These are phyloP conservation scores for Calonectria honghensis DNA, from an alignment of 2,329 filamentous ascomycete species.

Conservation along the genomic window DNA sequence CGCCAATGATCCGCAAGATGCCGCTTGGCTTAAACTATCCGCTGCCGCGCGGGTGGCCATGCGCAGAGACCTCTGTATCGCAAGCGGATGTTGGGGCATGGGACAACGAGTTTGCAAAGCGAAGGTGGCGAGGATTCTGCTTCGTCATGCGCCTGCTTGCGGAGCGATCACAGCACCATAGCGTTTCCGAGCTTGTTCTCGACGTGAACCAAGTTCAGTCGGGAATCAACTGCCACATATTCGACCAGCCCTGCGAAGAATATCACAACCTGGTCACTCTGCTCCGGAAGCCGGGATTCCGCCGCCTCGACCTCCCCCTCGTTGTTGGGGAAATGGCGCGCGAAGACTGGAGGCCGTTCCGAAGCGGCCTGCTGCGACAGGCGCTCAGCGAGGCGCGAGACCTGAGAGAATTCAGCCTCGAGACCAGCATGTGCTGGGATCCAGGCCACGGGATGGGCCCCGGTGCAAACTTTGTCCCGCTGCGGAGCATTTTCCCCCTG, in stretches of 20 bases:
- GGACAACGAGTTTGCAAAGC: not conserved
- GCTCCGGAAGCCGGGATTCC: conserved; percentile 23
- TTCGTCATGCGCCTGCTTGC: conserved; percentile 28
- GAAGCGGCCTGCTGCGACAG: not conserved
- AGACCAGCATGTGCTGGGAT: conserved; percentile 4
- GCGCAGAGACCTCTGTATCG: not conserved
- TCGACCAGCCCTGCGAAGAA: conserved; percentile 26
- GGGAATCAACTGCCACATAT: conserved; percentile 51
- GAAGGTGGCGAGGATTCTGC: conserved; percentile 59
- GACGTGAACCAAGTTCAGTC: conserved; percentile 56
- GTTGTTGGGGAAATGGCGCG: accelerated
- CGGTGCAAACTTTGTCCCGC: not conserved
- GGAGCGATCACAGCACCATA: conserved; percentile 45
- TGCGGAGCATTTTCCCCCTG: conserved; percentile 16
- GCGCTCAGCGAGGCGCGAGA: conserved; percentile 40
- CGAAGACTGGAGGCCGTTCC: not conserved
- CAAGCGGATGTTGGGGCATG: conserved; percentile 24
- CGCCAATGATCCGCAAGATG: conserved; percentile 65
- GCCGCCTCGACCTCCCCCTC: conserved; percentile 37
- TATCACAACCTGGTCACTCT: conserved; percentile 29
- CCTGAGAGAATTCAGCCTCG: conserved; percentile 52
- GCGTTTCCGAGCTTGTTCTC: conserved; percentile 60
- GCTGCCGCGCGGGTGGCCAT: conserved; percentile 55
- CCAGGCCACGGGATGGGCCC: not conserved
- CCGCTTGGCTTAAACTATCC: conserved; percentile 63